Evolutionary conservation across 768 basidiomycete genomes (phyloP), one percentile per base, ranked within the genome.

Genomic region (Trichaptum fuscoviolaceum): DNA sequence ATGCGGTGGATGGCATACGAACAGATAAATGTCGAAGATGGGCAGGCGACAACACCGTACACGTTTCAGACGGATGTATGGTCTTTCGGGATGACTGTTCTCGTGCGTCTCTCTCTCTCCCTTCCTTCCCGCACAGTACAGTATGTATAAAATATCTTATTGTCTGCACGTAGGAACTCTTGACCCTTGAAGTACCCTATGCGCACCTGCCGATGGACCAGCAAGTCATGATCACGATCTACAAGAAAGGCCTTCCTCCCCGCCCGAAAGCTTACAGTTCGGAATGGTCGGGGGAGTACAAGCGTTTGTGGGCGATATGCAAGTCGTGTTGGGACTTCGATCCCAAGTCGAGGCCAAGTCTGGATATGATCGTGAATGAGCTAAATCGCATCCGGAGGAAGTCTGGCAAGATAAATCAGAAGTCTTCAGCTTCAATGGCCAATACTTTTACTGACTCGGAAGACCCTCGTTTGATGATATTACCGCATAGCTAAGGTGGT

Each of bases 31-130:
- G 59, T 61, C 30, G 59, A 61, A 61, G 23, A 15, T 24, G 30
- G 23, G 24, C 25, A 34, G 8, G 23, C 59, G 59, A 17, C 59
- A 12, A 25, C 59, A 12, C 30, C 30, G 10, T 25, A 25, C 23
- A 61, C 59, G 59, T 25, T 25, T 17, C 10, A 25, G 59, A 61
- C 25, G 25, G 59, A 58, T 24, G 64, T 59, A 6, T 65, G 57
- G 64, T 65, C 30, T 8, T 65, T 27, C 59, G 64, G 64, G 35
- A 57, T 25, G 64, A 65, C 58, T 20, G 34, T 58, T 27, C 58
- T 27, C 30, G 42, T 27, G 17, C 15, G 18, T 27, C 64, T n/a
- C 25, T 18, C 52, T 52, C 64, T 18, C 26, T 58, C 10, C 42
- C 25, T 35, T 57, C 12, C 20, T 52, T 20, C 10, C 42, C 20